Conservation (phyloP, 495 filamentous ascomycete genomes). For the Lepraria neglecta region DNA sequence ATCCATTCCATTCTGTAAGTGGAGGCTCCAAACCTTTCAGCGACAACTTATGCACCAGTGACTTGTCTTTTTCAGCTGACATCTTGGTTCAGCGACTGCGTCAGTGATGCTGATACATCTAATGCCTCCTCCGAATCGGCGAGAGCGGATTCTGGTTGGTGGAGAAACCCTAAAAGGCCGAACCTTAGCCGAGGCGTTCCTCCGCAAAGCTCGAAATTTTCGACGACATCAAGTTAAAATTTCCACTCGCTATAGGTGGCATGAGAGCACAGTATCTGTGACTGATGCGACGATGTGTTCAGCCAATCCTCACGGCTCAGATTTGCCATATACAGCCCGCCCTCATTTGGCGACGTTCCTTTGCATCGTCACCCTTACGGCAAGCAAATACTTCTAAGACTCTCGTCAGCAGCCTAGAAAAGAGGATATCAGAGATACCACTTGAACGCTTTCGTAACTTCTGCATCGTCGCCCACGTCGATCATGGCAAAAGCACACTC, state of each 20-base stretch:
- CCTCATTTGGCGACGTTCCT: constrained; percentile 20
- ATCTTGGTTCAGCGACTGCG: constrained; percentile 14
- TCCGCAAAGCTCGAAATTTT: not conserved
- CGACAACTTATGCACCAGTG: constrained; percentile 88
- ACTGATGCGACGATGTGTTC: constrained; percentile 36
- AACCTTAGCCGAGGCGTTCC: constrained; percentile 1
- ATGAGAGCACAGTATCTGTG: not conserved
- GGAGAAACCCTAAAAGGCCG: constrained; percentile 9
- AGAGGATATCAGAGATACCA: constrained; percentile 78
- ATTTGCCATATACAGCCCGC: not conserved
- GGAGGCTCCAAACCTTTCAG: constrained; percentile 59
- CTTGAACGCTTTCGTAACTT: constrained; percentile 90
- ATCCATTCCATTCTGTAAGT: constrained; percentile 11
- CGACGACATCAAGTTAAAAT: too few relatives aligned
- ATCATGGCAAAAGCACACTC: constrained; percentile 96
- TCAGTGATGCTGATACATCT: not conserved
- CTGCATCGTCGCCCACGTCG: constrained; percentile 97
- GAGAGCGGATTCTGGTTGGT: constrained; percentile 8
- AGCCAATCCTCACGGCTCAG: constrained; percentile 4
- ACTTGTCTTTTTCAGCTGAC: constrained; percentile 66
- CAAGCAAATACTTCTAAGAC: constrained; percentile 37
- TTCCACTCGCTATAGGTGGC: constrained; percentile 10
- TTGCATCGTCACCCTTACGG: constrained; percentile 38
- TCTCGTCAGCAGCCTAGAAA: constrained; percentile 58
- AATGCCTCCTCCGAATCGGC: not conserved